Conservation (phyloP, 2,329 filamentous ascomycete genomes). For the Zasmidium cellare region DNA sequence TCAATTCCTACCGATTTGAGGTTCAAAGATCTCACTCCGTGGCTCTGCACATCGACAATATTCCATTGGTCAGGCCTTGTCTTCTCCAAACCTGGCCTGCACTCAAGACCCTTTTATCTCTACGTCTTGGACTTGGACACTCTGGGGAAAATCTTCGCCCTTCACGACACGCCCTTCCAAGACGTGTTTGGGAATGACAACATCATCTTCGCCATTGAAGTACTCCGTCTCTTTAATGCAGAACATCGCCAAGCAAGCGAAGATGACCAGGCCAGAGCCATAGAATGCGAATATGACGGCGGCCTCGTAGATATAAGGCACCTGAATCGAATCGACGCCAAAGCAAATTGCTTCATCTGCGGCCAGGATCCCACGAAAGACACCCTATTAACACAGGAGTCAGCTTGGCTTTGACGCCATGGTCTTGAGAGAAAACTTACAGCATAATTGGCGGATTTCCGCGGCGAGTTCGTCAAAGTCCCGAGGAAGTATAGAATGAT, state of each 20-base stretch:
- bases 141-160: not conserved
- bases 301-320: constrained; percentile 29
- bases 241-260: constrained; percentile 22
- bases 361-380: constrained; percentile 31
- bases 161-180: constrained; percentile 19
- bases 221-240: constrained; percentile 31
- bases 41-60: too few species aligned
- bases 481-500: constrained; percentile 33
- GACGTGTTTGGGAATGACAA: constrained; percentile 31
- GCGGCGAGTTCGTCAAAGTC: constrained; percentile 28
- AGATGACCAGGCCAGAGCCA: constrained; percentile 17
- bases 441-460: constrained; percentile 16
- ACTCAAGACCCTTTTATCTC: not conserved
- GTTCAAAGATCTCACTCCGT: too few species aligned
- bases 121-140: not conserved
- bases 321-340: constrained; percentile 27
- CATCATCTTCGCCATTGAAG: constrained; percentile 28
- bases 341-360: constrained; percentile 35
- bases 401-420: not conserved
- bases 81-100: too few species aligned
- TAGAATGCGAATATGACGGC: constrained; percentile 27
- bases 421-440: constrained; percentile 4
- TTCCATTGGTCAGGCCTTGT: too few species aligned
- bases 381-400: constrained; percentile 8
- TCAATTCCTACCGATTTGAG: too few species aligned